Evolutionary conservation across 805 yeast genomes (phyloP), one percentile per base, ranked within the genome.

Genomic region (Yarrowia sp.): DNA sequence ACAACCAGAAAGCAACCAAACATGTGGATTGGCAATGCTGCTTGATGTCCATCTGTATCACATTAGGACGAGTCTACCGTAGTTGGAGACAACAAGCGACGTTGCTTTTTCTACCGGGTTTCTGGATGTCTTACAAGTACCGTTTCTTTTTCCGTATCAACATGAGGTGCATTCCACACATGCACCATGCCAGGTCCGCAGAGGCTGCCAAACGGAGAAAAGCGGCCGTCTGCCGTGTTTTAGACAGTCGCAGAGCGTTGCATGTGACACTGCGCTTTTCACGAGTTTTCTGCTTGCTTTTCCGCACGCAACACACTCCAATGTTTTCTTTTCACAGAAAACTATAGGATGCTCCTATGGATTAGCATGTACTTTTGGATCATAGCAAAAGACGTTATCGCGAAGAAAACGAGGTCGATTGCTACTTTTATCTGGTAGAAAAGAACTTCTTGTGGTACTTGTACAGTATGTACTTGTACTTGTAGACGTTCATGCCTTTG

Each of bases 161-260:
- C 52, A 47, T 15, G 38, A 8, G 15, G 12, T 15, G 36, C 56
- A 50, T 50, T 50, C 56, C 56, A 50, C 40, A 50, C 56, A n/a
- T 50, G 56, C 56, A 50, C 56, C n/a, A 50, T 50, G 56, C 42
- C 56, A 34, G 56, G 56, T 13, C 42, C 30, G 56, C 56, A 50
- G 20, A 10, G 24, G 55, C 55, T n/a, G 39, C 20, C 39, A 17
- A 17, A 17, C 33, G 20, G 20, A 33, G 40, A 34, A 3, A 10
- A 17, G 3, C 6, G 12, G 14, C 52, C 36, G 52, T 24, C 19
- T 30, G 36, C 19, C 36, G 14, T 30, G 52, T 15, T 15, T 15
- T 14, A 24, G 14, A 30, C 10, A 46, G 5, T 10, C 12, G n/a
- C 19, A n/a, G n/a, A n/a, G 7, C 52, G 15, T 5, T 15, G 52